These are phyloP conservation scores for Sapria himalayana DNA, from an alignment of 345 rosid genomes.

Conservation along the genomic window DNA sequence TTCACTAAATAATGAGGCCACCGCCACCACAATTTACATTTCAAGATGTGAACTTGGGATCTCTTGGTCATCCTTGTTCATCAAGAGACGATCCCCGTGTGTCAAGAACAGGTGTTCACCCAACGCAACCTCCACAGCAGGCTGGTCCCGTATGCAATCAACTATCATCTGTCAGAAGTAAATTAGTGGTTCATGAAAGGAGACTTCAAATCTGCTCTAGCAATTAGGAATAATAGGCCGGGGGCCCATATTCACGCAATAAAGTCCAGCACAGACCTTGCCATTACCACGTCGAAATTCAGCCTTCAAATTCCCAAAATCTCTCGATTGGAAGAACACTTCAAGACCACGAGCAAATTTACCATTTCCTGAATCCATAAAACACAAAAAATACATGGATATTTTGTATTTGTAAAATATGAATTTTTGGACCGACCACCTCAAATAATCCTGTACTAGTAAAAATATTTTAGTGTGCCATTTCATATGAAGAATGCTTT, in stretches of 20 bases:
- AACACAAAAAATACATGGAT: neutral
- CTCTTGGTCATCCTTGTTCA: constrained; percentile 2
- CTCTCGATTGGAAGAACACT: constrained; percentile 55
- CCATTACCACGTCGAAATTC: constrained; percentile 62
- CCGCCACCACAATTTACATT: no score
- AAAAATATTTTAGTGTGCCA: no score
- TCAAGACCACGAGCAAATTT: constrained; percentile 32
- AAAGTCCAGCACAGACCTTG: constrained; percentile 27
- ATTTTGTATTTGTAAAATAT: no score
- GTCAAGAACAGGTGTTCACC: constrained; percentile 47
- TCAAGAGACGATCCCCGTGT: constrained; percentile 25
- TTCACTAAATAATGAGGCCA: no score
- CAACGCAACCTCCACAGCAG: constrained; percentile 21
- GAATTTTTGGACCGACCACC: no score
- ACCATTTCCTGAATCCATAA: constrained; percentile 34
- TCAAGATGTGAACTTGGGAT: no score
- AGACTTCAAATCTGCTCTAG: neutral
- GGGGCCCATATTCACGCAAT: neutral
- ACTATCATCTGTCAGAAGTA: constrained; percentile 26
- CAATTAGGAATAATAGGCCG: neutral
- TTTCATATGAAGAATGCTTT: no score
- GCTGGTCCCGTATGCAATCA: constrained; percentile 34
- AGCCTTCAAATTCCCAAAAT: constrained; percentile 34
- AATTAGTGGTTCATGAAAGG: neutral
- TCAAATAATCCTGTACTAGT: no score